Evolutionary conservation across 1,284 basidiomycete species (phyloP), one percentile per base, ranked within the genome.

Genomic region (Pyrrhoderma noxium): DNA sequence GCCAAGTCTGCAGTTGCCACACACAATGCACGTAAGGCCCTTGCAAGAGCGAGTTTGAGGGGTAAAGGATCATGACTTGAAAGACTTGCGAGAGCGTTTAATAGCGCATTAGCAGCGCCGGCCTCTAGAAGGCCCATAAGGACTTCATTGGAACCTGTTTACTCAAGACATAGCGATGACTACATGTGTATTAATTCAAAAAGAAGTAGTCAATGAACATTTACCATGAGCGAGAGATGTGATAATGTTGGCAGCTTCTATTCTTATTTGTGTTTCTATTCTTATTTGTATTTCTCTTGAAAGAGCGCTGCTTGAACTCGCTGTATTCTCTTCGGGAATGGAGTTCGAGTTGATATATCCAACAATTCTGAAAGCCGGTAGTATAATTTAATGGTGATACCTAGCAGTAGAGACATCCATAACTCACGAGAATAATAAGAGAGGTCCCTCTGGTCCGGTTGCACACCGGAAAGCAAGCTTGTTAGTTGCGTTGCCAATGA

Each of bases 401-500:
- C n/a, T n/a, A n/a, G n/a, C n/a, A n/a, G n/a, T n/a, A n/a, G n/a
- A n/a, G n/a, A n/a, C n/a, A 40, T n/a, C 8, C n/a, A 7, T 5
- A 40, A 40, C 41, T 23, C 8, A 21, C 16, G 38, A 3, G 13
- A 19, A 44, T 9, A 50, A 55, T 7, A 50, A 42, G 5, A 55
- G 18, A 22, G 49, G 42, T 13, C 46, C 50, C 22, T 45, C 51
- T 9, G 43, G 40, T 2, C 35, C 49, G 31, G 16, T 8, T 13
- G 49, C 38, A 21, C 41, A 43, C 22, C 51, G 47, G 2, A 85
- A 65, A 7, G 72, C 63, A 1, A 71, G 61, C 63, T 89, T 89
- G 1, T 81, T 82, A 0, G 76, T 75, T 0, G 83, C 82, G 56
- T 86, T 88, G 2, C 85, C 85, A 36, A 89, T 87, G 51, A 87